These are phyloP conservation scores for Hanseniaspora occidentalis DNA, from an alignment of 805 yeast genomes.

Conservation along the genomic window DNA sequence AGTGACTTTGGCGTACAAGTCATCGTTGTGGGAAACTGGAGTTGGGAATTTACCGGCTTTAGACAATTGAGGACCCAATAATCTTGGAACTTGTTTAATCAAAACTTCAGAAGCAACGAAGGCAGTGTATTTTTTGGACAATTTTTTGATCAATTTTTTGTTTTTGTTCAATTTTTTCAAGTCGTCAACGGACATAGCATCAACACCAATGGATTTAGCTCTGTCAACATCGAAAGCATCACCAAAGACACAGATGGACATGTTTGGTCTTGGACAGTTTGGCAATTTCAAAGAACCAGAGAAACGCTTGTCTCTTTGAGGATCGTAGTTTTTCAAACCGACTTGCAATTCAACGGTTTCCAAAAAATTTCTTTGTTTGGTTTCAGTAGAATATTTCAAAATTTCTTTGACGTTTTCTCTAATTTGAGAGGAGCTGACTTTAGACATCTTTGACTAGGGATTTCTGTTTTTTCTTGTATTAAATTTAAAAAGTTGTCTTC, in stretches of 20 bases:
- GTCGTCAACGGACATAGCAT: slow-evolving; percentile 99
- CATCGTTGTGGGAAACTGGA: slow-evolving; percentile 99
- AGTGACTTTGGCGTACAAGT: slow-evolving; percentile 85
- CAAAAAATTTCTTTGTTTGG: slow-evolving; percentile 99
- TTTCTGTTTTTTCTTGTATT: slow-evolving; percentile 7
- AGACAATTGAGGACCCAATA: slow-evolving; percentile 99
- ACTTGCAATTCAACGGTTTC: slow-evolving; percentile 99
- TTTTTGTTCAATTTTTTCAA: slow-evolving; percentile 99
- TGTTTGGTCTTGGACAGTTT: slow-evolving; percentile 99
- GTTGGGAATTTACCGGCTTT: slow-evolving; percentile 99
- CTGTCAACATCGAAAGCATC: slow-evolving; percentile 99
- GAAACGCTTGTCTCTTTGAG: slow-evolving; percentile 99
- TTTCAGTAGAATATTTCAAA: slow-evolving; percentile 78
- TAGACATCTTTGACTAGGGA: slow-evolving; percentile 48
- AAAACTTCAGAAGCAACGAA: slow-evolving; percentile 98
- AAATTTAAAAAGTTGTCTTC: slow-evolving; percentile 46
- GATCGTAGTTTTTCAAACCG: slow-evolving; percentile 99
- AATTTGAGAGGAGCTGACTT: slow-evolving; percentile 83
- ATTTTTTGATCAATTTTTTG: slow-evolving; percentile 99
- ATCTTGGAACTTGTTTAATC: slow-evolving; percentile 99
- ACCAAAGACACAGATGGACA: slow-evolving; percentile 99
- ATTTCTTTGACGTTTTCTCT: slow-evolving; percentile 94
- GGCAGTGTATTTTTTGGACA: slow-evolving; percentile 99
- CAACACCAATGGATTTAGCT: slow-evolving; percentile 98
- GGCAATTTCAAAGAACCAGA: slow-evolving; percentile 98